Evolutionary conservation across 1,284 basidiomycete genomes (phyloP), one percentile per base, ranked within the genome.

Genomic region (Lentinus polychrous): DNA sequence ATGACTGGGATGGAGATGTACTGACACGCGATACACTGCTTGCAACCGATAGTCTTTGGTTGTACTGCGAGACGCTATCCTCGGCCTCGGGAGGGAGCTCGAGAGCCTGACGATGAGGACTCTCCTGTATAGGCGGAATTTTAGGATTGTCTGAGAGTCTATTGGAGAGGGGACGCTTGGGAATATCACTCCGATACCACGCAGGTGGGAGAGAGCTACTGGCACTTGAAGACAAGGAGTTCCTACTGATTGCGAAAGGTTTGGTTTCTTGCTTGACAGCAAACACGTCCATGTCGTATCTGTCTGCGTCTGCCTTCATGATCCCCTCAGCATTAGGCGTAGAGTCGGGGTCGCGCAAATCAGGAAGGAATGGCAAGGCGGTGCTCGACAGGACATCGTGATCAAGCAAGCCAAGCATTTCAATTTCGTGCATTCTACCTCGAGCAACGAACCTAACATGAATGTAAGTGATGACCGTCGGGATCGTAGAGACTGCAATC

Each of bases 351-450:
- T 53, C 67, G n/a, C 55, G 43, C 14, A 68, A 65, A 32, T 74
- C 75, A 3, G 75, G 72, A 5, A 92, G 70, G 59, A 82, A 71
- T 3, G 91, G 91, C 11, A 92, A 81, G 52, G 86, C 88, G 50
- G 95, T 94, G 53, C 86, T 88, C 14, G 88, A 79, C 24, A 87
- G 81, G 27, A 92, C 83, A 60, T 93, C 93, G 60, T 94, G 88
- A 57, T 93, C 91, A 42, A 95, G 72, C 8, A 94, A 72, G 3
- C 93, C 93, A 7, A 95, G 76, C 88, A 91, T 94, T 61, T 95
- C 88, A 40, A 95, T 92, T 61, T 94, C 88, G 58, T 91, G 88
- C 91, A 96, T 94, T 67, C 90, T 91, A 34, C 89, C 91, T 37
- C 92, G 81, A 2, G 91, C 85, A 22, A 96, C 75, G 61, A 96